Evolutionary conservation across 1,284 basidiomycete genomes (phyloP), one percentile per base, ranked within the genome.

Genomic region (Leccinum subrobustum): DNA sequence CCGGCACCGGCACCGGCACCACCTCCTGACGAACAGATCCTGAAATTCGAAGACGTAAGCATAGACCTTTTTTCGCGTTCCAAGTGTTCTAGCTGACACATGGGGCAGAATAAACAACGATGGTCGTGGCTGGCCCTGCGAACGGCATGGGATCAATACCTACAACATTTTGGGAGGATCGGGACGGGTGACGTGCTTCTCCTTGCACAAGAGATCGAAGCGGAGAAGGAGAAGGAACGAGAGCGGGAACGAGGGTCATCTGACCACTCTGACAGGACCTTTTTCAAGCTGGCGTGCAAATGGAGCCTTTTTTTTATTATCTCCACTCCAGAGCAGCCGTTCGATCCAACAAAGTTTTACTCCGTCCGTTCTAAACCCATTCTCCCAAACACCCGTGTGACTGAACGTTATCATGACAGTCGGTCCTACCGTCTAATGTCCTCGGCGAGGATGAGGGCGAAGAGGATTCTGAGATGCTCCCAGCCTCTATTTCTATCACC

Each of bases 281-380:
- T 47, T 81, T 82, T 4, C 88, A 93, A 72, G 84, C 90, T 6
- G 93, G 94, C 0, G 88, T 93, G 35, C 84, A 83, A 6, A 81
- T 98, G 54, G 93, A 96, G 68, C 94, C 96, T 0, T 98, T 96
- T 76, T 97, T 98, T 76, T 25, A 25, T 25, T 25, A 93, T 99
- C 70, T 86, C 85, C 65, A 85, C 85, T 0, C 77, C 82, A 3
- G 83, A 87, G 6, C 86, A 87, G 55, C 78, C 82, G 0, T 96
- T 96, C 67, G 85, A 93, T 57, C 78, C 90, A 4, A 79, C 83
- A 14, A 87, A 85, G 47, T 98, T 96, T 76, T 99, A 94, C 76
- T 88, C 89, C 23, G 95, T 96, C 63, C 63, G 88, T 76, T 29
- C 58, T 48, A 8, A 33, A 23, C 37, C 47, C 25, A 56, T 33